Base-by-base conservation (phyloP, 208 protist genomes). In the Crithidia fasciculata region DNA sequence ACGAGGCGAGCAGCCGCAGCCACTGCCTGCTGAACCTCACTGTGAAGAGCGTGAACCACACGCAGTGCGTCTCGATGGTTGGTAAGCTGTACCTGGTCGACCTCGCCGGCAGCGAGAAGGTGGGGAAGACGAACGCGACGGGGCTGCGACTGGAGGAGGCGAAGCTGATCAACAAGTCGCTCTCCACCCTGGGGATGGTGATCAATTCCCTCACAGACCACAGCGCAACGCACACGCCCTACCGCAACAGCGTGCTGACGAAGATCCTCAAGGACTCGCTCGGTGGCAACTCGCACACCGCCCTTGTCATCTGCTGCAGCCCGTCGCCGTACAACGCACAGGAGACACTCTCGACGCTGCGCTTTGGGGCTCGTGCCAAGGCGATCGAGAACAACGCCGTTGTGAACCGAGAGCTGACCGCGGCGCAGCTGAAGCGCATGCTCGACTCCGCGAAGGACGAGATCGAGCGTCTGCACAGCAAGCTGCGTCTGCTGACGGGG, bases 151-250 rank as follows among this genome's bases (percentile, higher is more conserved):
- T 98, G 43, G 95, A 97, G 82, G 95, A 98, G 83, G 95, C 95
- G 50, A 98, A 96, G 71, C 83, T 93, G 15, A 98, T 98, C 69
- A 98, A 98, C 78, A 89, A 91, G 52, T 97, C 93, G 4, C 87
- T 98, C 44, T 88, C 92, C 8, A 88, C 89, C 0, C 86, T 98
- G 5, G 90, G 95, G 47, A 78, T 91, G 60, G 91, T 96, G 36
- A 98, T 98, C 69, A 84, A 86, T 41, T 85, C 76, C 18, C 78
- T 98, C 5, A 88, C 88, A n/a, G 91, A 97, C 39, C 66, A 78
- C 36, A 78, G 58, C 53, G 47, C 81, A 3, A 74, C 60, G 19
- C 86, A 96, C 78, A 81, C 95, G 40, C 94, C 94, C 49, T 97
- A 96, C 66, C 87, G 94, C 19, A 87, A 97, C 66, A 95, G 90